Percentiles rank a stretch among this genome's conserved stretches.
phyloP scores from a whole-genome alignment of 202 grass and related monocot genomes.

The Zizania palustris region DNA sequence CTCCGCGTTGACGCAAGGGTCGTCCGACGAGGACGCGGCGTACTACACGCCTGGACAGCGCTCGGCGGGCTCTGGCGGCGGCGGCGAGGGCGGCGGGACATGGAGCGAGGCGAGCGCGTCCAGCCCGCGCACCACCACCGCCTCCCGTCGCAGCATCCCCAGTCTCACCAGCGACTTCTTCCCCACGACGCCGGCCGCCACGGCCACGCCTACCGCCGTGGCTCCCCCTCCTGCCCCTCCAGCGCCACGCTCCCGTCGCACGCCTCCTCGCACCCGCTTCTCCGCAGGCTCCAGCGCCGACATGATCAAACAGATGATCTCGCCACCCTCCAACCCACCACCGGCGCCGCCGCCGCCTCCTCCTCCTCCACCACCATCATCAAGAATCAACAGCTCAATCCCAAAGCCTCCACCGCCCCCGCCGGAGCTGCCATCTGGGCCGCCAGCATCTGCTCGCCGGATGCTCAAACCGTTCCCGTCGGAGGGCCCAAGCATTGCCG shows the following conservation, averaged over 20 bases:
- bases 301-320: constrained; percentile 61
- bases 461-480: constrained; percentile 52
- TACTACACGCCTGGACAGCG: constrained; percentile 82
- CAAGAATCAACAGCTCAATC: constrained; percentile 23
- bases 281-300: constrained; percentile 56
- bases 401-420: constrained; percentile 33
- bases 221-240: constrained; percentile 37
- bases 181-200: constrained; percentile 29
- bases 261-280: constrained; percentile 69
- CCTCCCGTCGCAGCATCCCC: constrained; percentile 79
- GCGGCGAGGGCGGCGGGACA: constrained; percentile 28
- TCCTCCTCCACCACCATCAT: constrained; percentile 33
- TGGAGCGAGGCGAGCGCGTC: constrained; percentile 72
- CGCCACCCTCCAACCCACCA: constrained; percentile 37
- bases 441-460: constrained; percentile 37
- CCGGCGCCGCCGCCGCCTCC: constrained; percentile 32
- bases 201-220: not conserved
- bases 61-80: constrained; percentile 52
- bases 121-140: constrained; percentile 57
- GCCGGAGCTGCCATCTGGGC: constrained; percentile 16
- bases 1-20: constrained; percentile 23
- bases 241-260: constrained; percentile 61
- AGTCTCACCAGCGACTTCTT: constrained; percentile 71
- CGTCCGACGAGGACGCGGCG: constrained; percentile 78
- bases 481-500: constrained; percentile 43